These are phyloP conservation scores for Bryoglossum gracile DNA, from an alignment of 495 filamentous ascomycete species.

Conservation along the genomic window DNA sequence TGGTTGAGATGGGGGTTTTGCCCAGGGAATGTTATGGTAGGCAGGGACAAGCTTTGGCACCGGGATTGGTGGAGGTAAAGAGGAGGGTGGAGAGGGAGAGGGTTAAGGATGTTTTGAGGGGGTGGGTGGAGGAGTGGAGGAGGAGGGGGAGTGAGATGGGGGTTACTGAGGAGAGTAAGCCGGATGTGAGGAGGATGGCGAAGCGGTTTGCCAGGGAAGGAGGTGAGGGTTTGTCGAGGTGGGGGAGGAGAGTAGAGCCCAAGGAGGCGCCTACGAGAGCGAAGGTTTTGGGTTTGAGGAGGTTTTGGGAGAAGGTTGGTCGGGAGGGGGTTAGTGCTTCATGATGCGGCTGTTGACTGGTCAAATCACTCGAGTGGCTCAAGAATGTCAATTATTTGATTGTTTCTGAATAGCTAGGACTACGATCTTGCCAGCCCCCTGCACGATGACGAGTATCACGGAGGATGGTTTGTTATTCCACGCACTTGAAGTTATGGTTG, in stretches of 20 bases:
- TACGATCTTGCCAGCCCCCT: too few species aligned
- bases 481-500: too few species aligned
- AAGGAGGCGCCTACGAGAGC: slow-evolving; percentile 22
- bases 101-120: slow-evolving; percentile 45
- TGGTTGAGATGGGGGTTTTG: slow-evolving; percentile 31
- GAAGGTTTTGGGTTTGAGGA: slow-evolving; percentile 23
- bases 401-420: too few species aligned
- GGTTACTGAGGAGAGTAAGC: slow-evolving; percentile 3
- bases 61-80: slow-evolving; percentile 35
- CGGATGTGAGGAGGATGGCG: slow-evolving; percentile 20
- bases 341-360: too few species aligned
- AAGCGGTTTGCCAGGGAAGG: slow-evolving; percentile 17
- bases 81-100: slow-evolving; percentile 46
- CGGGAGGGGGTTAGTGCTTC: slow-evolving; percentile 5
- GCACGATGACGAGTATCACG: too few species aligned
- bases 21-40: slow-evolving; percentile 11
- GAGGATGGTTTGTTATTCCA: too few species aligned
- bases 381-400: too few species aligned
- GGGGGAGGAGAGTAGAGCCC: slow-evolving; percentile 1
- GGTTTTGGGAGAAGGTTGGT: slow-evolving; percentile 25
- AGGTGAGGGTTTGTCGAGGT: neutral
- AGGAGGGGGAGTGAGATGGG: slow-evolving; percentile 7
- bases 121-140: slow-evolving; percentile 39
- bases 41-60: slow-evolving; percentile 17
- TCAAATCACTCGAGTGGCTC: too few species aligned